phyloP scores from a whole-genome alignment of 1,139 yeast species.

The Yamadazyma dushanensis region DNA sequence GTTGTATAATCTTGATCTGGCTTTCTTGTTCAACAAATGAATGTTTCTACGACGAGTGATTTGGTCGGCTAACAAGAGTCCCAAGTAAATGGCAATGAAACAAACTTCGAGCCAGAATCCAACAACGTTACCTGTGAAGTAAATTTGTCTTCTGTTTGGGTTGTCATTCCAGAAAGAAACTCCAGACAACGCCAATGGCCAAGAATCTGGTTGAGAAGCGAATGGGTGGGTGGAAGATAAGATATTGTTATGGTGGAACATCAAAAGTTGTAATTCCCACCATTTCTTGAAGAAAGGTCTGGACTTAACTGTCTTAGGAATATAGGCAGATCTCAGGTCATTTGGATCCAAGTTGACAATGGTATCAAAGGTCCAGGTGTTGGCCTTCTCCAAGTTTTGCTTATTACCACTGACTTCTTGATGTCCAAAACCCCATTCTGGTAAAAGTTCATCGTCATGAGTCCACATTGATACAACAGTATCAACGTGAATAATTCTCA shows the following conservation, averaged over 20 bases:
- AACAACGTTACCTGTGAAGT: conserved; percentile 82
- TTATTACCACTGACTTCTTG: conserved; percentile 96
- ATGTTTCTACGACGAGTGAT: conserved; percentile 72
- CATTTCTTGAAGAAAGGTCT: conserved; percentile 82
- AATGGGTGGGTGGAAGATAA: conserved; percentile 90
- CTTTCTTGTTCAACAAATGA: conserved; percentile 54
- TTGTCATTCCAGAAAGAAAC: conserved; percentile 95
- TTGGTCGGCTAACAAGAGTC: conserved; percentile 69
- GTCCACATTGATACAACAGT: conserved; percentile 97
- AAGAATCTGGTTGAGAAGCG: conserved; percentile 87
- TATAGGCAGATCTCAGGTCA: conserved; percentile 61
- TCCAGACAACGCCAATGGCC: conserved; percentile 94
- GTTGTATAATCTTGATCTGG: conserved; percentile 75
- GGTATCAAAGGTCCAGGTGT: conserved; percentile 76
- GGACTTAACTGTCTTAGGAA: conserved; percentile 55
- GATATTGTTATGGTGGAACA: conserved; percentile 92
- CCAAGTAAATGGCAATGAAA: conserved; percentile 64
- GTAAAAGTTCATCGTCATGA: conserved; percentile 74
- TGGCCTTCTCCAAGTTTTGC: conserved; percentile 63
- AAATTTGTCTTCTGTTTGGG: conserved; percentile 66
- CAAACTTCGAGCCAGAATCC: conserved; percentile 91
- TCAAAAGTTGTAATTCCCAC: conserved; percentile 80
- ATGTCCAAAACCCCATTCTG: conserved; percentile 93
- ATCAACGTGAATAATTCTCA: conserved; percentile 76
- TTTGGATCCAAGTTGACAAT: conserved; percentile 56